A percentile compares a stretch with the other conserved stretches of the same genome.
Conservation (phyloP, 345 rosid species). For the Raphanus raphanistrum region DNA sequence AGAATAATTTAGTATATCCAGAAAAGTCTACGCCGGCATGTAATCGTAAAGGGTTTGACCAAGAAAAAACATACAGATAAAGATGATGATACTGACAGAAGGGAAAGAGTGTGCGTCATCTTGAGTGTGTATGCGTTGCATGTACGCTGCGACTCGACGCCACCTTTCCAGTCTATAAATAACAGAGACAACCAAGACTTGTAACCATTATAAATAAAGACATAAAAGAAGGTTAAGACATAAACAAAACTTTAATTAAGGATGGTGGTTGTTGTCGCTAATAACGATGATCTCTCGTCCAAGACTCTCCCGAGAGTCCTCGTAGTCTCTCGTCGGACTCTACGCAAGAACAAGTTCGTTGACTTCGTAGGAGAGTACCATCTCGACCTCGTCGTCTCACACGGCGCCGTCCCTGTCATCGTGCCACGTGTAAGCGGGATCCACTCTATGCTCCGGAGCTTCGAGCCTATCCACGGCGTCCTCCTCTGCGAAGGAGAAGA, state of each 20-base stretch:
- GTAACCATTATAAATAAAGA: not conserved
- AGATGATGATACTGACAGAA: not conserved
- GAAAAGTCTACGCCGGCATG: slow-evolving; percentile 20
- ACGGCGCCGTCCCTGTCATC: slow-evolving; percentile 65
- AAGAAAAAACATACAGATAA: slow-evolving; percentile 11
- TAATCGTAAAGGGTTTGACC: slow-evolving; percentile 25
- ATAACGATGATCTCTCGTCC: slow-evolving; percentile 39
- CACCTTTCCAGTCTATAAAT: slow-evolving; percentile 27
- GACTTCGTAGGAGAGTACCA: slow-evolving; percentile 76
- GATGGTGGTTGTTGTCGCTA: slow-evolving; percentile 36
- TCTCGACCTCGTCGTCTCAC: slow-evolving; percentile 59
- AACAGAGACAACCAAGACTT: not conserved
- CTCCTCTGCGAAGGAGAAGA: slow-evolving; percentile 79
- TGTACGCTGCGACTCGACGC: slow-evolving; percentile 31
- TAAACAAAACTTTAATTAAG: not conserved
- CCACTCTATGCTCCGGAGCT: slow-evolving; percentile 53
- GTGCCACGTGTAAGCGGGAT: slow-evolving; percentile 63
- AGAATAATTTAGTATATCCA: slow-evolving; percentile 21
- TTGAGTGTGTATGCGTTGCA: not conserved
- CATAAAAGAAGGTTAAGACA: not conserved
- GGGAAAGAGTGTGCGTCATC: slow-evolving; percentile 1
- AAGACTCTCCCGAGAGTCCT: slow-evolving; percentile 54
- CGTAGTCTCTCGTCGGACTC: slow-evolving; percentile 57
- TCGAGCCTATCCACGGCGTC: slow-evolving; percentile 71
- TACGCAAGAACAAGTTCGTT: slow-evolving; percentile 61